Evolutionary conservation across 2,329 filamentous ascomycete species (phyloP), one percentile per base, ranked within the genome.

Genomic region (Bertia moriformis): DNA sequence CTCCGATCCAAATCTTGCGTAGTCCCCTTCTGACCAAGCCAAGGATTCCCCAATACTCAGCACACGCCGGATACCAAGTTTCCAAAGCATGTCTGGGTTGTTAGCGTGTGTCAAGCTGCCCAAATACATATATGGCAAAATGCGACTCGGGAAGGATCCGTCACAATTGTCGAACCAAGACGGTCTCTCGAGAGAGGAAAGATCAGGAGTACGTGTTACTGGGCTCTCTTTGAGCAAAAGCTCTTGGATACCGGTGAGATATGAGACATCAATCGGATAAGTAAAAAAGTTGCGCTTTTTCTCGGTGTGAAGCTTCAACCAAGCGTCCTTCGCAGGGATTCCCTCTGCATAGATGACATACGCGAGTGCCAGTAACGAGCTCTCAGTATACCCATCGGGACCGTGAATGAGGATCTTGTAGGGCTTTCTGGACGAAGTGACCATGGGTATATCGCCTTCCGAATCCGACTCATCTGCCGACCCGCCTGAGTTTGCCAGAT

Each of bases 271-370:
- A 0, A 75, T 75, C 2, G 73, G 71, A 49, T 84, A 84, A 0
- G 79, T 75, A 50, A 84, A 84, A 60, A 85, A 83, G 48, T 84
- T 84, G 40, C 80, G 71, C 30, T 69, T 63, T 47, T 77, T 78
- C 20, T 77, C 67, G 32, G 67, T 63, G 50, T 85, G 80, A 33
- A 85, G 56, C 42, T 68, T 65, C 17, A 84, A 61, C 77, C 78
- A 83, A n/a, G 80, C 79, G 38, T 78, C 69, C 42, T 81, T 74
- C 2, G 74, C 69, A 1, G 78, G 67, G 4, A 78, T 59, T 10
- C 75, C 75, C 50, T 83, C 72, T 2, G 76, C 73, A 56, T 78
- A 85, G 67, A 83, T 83, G 51, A 74, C 77, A 53, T 84, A 85
- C 14, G 78, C 74, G n/a, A 84, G 61, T 2, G 67, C 76, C 15